Evolutionary conservation across 1,284 basidiomycete species (phyloP).

Genomic region (Sphagnurus paluster): DNA sequence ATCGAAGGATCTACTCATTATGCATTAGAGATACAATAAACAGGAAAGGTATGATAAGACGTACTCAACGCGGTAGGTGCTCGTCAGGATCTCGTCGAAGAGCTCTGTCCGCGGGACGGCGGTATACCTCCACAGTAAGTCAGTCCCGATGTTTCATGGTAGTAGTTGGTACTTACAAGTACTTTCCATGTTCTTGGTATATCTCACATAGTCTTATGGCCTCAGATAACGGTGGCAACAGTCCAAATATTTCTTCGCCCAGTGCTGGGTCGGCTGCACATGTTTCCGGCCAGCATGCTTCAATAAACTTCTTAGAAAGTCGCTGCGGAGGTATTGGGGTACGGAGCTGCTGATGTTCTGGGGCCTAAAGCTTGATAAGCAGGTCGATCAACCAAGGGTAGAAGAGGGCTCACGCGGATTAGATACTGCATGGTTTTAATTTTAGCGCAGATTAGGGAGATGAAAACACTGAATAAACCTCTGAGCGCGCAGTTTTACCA

Average conservation of each 20-base stretch:
- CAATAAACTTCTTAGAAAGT: conserved; percentile 24
- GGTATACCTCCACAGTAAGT: conserved; percentile 31
- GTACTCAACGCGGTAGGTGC: conserved; percentile 46
- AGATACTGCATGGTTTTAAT: conserved; percentile 41
- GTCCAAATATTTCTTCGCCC: conserved; percentile 38
- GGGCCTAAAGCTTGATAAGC: no score
- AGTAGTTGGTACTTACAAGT: conserved; percentile 37
- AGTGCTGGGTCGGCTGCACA: conserved; percentile 34
- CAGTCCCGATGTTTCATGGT: not conserved
- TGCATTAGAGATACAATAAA: conserved; percentile 10
- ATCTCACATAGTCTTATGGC: conserved; percentile 54
- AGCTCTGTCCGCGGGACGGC: conserved; percentile 42
- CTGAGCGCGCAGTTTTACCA: conserved; percentile 63
- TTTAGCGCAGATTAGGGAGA: not conserved
- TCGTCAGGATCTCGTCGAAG: conserved; percentile 48
- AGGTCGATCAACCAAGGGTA: no score
- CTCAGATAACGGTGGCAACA: conserved; percentile 52
- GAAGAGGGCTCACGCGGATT: conserved; percentile 41
- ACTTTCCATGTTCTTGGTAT: conserved; percentile 54
- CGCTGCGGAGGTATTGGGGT: conserved; percentile 26
- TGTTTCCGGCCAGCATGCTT: conserved; percentile 12
- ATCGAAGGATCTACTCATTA: conserved; percentile 31
- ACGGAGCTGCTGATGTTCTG: conserved; percentile 21
- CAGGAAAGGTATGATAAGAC: conserved; percentile 15
- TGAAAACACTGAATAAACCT: conserved; percentile 40